Percentiles rank a stretch among this genome's conserved stretches.
Evolutionary conservation across 179 eudicot species (phyloP).

Genomic region (Gypsophila paniculata): DNA sequence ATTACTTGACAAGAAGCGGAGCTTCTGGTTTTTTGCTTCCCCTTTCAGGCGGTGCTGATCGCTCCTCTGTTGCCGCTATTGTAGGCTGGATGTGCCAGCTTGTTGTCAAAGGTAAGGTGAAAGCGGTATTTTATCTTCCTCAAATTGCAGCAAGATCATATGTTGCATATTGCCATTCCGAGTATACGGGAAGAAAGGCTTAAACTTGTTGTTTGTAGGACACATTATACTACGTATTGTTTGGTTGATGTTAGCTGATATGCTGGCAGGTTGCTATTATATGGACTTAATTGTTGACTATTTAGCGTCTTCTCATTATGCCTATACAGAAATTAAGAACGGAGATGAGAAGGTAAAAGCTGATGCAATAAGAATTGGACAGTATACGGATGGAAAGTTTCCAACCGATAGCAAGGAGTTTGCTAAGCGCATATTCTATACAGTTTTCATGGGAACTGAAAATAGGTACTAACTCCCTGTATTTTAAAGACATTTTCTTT

Average conservation of each 20-base stretch:
- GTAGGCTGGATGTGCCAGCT: conserved; percentile 99
- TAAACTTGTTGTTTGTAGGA: background rate
- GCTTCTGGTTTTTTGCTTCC: conserved; percentile 98
- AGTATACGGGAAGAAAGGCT: background rate
- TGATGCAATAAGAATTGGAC: conserved; percentile 90
- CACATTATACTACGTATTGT: too few relatives aligned
- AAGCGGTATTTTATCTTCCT: too few relatives aligned
- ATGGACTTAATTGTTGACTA: background rate
- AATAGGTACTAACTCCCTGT: conserved; percentile 50
- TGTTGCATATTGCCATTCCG: too few relatives aligned
- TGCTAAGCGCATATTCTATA: conserved; percentile 87
- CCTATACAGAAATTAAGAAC: conserved; percentile 53
- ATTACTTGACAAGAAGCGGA: conserved; percentile 93
- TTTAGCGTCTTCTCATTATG: conserved; percentile 9
- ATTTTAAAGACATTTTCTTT: background rate
- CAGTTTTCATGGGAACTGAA: conserved; percentile 94
- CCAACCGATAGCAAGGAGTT: conserved; percentile 87
- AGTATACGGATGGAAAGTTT: conserved; percentile 73
- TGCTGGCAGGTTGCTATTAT: background rate
- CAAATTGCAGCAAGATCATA: background rate
- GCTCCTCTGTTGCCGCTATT: conserved; percentile 94
- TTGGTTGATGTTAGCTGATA: too few relatives aligned
- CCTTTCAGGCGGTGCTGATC: conserved; percentile 98
- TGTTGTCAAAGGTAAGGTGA: conserved; percentile 70
- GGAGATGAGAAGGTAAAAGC: conserved; percentile 89